Evolutionary conservation across 2,329 filamentous ascomycete species (phyloP), one percentile per base, ranked within the genome.

Genomic region (Neospermospora avenae): DNA sequence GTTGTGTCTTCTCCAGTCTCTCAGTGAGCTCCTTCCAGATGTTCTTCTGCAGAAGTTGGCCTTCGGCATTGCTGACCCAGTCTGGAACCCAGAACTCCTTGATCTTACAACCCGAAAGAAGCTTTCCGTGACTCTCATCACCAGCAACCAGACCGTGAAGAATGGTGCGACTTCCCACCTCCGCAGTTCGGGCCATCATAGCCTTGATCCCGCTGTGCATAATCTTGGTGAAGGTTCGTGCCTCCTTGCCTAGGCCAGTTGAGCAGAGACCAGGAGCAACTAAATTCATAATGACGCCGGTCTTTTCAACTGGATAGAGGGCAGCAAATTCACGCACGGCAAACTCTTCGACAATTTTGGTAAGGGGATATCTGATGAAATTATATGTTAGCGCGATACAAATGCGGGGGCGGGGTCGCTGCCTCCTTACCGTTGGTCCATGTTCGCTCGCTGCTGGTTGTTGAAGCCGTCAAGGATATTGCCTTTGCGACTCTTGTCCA

Each of bases 101-200:
- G 37, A 61, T 58, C 25, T 55, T 46, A 18, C 61, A 63, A 45
- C 44, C 44, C 22, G 31, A 24, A 8, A 61, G 55, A 48, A 55
- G 55, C 18, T 39, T 16, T 13, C 69, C 70, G 39, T 72, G 70
- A 24, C 64, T 67, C 14, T 70, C 65, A 34, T 65, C 61, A 8
- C 65, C 68, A 10, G 54, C 66, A 37, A 68, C 63, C 25, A 61
- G 59, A 13, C 59, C 70, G 58, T 69, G 61, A 14, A 72, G 46
- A 34, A 72, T 55, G 8, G 69, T 71, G 3, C 70, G 63, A 49
- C 69, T 71, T 22, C 70, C 70, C n/a, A 62, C 64, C 54, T 72
- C 70, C 0, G 70, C 68, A 4, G 67, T 69, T 31, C 70, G 63
- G 4, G 65, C 69, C 28, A 63, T 56, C 44, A 60, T 39, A 39